Evolutionary conservation across 164 flowering plant genomes (phyloP), one percentile per base, ranked within the genome.

Genomic region (Annona cherimola): DNA sequence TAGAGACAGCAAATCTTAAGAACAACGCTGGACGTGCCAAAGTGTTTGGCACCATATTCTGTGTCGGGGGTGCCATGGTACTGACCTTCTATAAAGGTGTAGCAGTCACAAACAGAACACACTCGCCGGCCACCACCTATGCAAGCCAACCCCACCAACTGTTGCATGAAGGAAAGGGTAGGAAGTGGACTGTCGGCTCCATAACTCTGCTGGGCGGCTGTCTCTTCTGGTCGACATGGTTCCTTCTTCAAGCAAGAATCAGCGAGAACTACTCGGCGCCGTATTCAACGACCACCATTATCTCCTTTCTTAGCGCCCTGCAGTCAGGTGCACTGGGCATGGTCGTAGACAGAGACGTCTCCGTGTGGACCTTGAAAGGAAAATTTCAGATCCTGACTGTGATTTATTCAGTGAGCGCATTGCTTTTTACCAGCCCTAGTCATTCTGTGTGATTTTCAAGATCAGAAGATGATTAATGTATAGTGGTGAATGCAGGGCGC

Each of bases 161-260:
- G 42, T 71, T 64, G 61, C 41, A 70, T 0, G 43, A 64, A 5
- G 76, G 75, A 61, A 82, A 42, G 71, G 43, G 71, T 3, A 77
- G 78, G 67, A 77, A 77, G 60, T 86, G 91, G 96, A 82, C 80
- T 0, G 8, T 85, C 20, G 98, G 98, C 3, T 73, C 82, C 1
- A 20, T 87, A 5, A 83, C 86, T 69, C 79, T 88, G 73, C 14
- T 77, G 3, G 78, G 76, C 1, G 92, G 92, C 63, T 76, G 81
- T 61, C 26, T 89, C 46, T 69, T 80, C 35, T 94, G 97, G 98
- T 85, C 97, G 70, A 85, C 92, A 3, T 94, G 98, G 98, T 94
- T 89, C 70, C 78, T 89, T 19, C 18, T 92, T 39, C 97, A 94
- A 75, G 69, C 89, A 5, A 83, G 74, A 61, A 81, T 92, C 12